Base-by-base conservation (phyloP, 257 asterid genomes). In the Anisodus tanguticus region DNA sequence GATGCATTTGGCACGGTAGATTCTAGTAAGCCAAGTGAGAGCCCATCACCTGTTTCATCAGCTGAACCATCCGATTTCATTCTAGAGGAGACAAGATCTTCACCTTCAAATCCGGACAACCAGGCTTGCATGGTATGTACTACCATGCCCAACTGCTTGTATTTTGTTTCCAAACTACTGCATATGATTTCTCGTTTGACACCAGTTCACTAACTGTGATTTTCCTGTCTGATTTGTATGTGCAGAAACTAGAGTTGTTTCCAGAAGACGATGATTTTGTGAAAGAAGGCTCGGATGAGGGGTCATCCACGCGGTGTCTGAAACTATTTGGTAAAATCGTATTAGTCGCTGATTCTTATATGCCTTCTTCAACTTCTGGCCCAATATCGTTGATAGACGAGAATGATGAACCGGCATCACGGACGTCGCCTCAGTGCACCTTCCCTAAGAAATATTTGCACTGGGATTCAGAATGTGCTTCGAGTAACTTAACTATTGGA, bases 321-420 rank as follows among this genome's bases (percentile, higher is more conserved):
- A 96, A 94, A 92, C 92, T 96, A 31, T 96, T 96, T 58, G 98
- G 99, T 13, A 90, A 92, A 93, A 96, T 95, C 0, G 89, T 96
- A 19, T 62, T 89, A 79, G 89, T 94, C 15, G 81, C 84, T 31
- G 91, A 92, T 58, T 85, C 89, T 41, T 78, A 67, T 10, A 90
- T 85, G 71, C 82, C 88, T 9, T 85, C 87, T 85, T 57, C 88
- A 6, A 82, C 84, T 55, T 43, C 64, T 8, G 85, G 80, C 90
- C 85, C 87, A 77, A 43, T 86, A n/a, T 89, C 84, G 83, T 57
- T 86, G 66, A 68, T 63, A 16, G 87, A 43, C 17, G 87, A 16
- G 70, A 51, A 22, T 4, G 93, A 85, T n/a, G 90, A 74, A 35
- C 66, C 70, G 39, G 69, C 88, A 17, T 66, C 60, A 1, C 72